Base-by-base conservation (phyloP, 1,284 basidiomycete genomes). In the Ganoderma meredithae region DNA sequence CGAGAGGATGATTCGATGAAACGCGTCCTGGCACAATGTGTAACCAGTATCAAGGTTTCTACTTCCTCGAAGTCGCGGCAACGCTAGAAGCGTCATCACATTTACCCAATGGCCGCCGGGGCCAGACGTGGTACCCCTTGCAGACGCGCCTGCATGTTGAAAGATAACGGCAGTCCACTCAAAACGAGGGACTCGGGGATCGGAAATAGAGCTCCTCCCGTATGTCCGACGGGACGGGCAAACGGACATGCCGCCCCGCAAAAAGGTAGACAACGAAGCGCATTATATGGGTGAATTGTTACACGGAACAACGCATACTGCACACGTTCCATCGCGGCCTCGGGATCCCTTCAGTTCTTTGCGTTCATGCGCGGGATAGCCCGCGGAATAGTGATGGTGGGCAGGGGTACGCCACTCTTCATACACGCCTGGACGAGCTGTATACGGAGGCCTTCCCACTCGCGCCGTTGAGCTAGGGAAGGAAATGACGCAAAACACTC, bases 401-500 rank as follows among this genome's bases (percentile, higher is more conserved):
- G 72, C 3, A 66, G 72, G 6, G 71, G 19, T 27, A 73, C 43
- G 43, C 72, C 69, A 3, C 62, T 47, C 55, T 70, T 39, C 25
- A 73, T 47, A 39, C 72, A 73, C 2, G 71, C 71, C 40, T 69
- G 41, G 25, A 72, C 71, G 12, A 73, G 62, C 43, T 66, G 43
- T 36, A 67, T 69, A 31, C 72, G 72, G 15, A 73, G 25, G 17
- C 22, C 59, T 62, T 64, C 65, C 71, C 71, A 72, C 27, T 68
- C 64, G 15, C 58, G 41, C 5, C 70, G 70, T 55, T 72, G 71
- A 13, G 64, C 71, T 72, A 25, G 12, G 39, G 19, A 8, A 33
- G 19, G 19, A 19, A 55, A 27, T 52, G 22, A 19, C 3, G 19
- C 36, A 12, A 19, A 17, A n/a, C 5, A 13, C 9, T 40, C 27